Evolutionary conservation across 352 stramenopile species (phyloP).

Genomic region (Globisporangium radiosum): DNA sequence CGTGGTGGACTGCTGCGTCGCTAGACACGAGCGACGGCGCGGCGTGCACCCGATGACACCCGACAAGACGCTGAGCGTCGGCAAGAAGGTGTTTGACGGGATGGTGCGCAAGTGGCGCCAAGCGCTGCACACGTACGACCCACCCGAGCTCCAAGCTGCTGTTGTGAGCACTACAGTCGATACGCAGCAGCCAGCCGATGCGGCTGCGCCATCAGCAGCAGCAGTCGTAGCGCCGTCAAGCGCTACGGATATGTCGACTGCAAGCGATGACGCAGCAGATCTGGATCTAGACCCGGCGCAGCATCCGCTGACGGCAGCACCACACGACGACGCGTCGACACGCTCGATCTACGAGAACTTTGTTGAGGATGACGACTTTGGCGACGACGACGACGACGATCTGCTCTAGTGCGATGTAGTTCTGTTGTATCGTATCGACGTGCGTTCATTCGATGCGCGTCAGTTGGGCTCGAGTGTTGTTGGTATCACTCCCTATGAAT

Average conservation of each 20-base stretch:
- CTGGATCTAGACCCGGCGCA: too few relatives aligned
- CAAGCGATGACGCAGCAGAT: not conserved
- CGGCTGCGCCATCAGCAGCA: not conserved
- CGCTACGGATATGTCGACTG: too few relatives aligned
- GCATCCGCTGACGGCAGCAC: not conserved
- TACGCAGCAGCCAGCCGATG: not conserved
- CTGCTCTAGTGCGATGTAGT: not conserved
- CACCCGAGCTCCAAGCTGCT: conserved; percentile 37
- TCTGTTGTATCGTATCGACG: too few relatives aligned
- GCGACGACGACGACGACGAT: conserved; percentile 35
- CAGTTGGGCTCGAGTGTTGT: too few relatives aligned
- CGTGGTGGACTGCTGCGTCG: not conserved
- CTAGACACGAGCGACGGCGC: conserved; percentile 35
- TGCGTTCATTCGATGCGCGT: too few relatives aligned
- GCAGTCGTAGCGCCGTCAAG: not conserved
- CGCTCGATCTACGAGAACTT: conserved; percentile 75
- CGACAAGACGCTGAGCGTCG: conserved; percentile 65
- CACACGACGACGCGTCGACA: conserved; percentile 4
- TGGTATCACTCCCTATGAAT: too few relatives aligned
- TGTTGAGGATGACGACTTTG: conserved; percentile 31
- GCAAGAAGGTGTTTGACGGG: conserved; percentile 82
- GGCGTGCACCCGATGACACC: conserved; percentile 69
- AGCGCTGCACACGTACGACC: conserved; percentile 77
- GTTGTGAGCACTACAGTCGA: not conserved
- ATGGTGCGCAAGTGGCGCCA: conserved; percentile 76